Conservation (phyloP, 352 stramenopile genomes). For the Phytophthora syringae region DNA sequence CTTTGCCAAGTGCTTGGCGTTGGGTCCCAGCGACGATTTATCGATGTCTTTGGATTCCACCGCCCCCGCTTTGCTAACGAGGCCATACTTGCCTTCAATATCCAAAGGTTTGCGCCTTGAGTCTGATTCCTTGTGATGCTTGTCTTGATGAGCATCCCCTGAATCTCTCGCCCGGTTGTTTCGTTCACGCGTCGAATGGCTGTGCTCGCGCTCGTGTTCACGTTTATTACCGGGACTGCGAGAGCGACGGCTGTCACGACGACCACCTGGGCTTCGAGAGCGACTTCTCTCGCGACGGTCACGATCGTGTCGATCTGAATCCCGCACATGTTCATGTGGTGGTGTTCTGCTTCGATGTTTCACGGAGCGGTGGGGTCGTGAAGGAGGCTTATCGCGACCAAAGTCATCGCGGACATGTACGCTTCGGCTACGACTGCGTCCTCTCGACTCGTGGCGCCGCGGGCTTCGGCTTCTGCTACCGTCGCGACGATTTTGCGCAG, state of each 20-base stretch:
- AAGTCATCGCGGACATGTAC: conserved; percentile 26
- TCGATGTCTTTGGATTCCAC: conserved; percentile 79
- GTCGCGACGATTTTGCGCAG: not conserved
- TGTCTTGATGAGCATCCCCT: conserved; percentile 1
- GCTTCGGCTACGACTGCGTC: conserved; percentile 9
- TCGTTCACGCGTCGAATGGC: conserved; percentile 8
- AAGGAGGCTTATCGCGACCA: conserved; percentile 26
- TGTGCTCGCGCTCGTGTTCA: conserved; percentile 8
- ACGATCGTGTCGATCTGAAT: conserved; percentile 6
- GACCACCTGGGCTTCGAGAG: conserved; percentile 18
- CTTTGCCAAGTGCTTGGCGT: conserved; percentile 75
- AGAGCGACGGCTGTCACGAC: conserved; percentile 14
- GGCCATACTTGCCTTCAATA: conserved; percentile 59
- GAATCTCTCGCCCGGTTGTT: conserved; percentile 11
- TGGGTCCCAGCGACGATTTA: conserved; percentile 78
- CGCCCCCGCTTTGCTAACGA: conserved; percentile 63
- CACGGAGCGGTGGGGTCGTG: not conserved
- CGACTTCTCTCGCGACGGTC: conserved; percentile 24
- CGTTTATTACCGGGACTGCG: conserved; percentile 13
- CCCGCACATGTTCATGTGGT: conserved; percentile 3
- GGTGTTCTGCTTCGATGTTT: conserved; percentile 23
- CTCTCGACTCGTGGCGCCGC: conserved; percentile 2
- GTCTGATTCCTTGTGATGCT: conserved; percentile 17
- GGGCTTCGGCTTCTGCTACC: conserved; percentile 28
- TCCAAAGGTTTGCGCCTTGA: conserved; percentile 34